These are phyloP conservation scores for Emmonsiellopsis sp. DNA, from an alignment of 2,329 filamentous ascomycete species.

Conservation along the genomic window DNA sequence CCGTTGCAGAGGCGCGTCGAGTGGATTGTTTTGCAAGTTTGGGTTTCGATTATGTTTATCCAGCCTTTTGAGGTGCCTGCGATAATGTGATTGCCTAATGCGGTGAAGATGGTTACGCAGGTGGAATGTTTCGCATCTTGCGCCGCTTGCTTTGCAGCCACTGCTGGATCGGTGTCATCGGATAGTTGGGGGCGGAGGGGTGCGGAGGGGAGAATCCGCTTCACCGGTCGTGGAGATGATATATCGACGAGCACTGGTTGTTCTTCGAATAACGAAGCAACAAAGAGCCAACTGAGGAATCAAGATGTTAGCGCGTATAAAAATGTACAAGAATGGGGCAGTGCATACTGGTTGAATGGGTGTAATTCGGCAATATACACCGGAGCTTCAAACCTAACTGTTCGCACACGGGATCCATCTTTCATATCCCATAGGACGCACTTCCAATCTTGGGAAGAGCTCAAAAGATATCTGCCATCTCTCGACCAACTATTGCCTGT, in stretches of 20 bases:
- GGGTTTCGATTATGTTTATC: constrained; percentile 86
- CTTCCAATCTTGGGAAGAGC: constrained; percentile 92
- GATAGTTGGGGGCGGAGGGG: constrained; percentile 63
- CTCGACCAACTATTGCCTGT: constrained; percentile 64
- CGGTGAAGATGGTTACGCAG: constrained; percentile 82
- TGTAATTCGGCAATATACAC: constrained; percentile 95
- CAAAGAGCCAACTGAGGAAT: constrained; percentile 64
- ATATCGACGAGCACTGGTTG: constrained; percentile 82
- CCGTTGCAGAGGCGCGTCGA: constrained; percentile 81
- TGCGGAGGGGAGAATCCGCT: constrained; percentile 69
- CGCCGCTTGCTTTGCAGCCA: constrained; percentile 74
- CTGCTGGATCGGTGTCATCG: constrained; percentile 50
- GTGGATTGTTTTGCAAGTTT: constrained; percentile 73
- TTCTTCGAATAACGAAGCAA: constrained; percentile 88
- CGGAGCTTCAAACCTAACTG: constrained; percentile 82
- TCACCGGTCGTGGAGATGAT: constrained; percentile 58
- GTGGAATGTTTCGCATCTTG: constrained; percentile 94
- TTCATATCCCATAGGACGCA: constrained; percentile 90
- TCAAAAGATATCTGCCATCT: constrained; percentile 83
- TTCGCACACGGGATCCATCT: constrained; percentile 62
- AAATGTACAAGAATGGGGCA: background rate
- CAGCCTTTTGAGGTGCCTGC: constrained; percentile 92
- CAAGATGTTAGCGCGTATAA: background rate
- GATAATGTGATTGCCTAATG: constrained; percentile 77
- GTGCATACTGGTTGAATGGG: constrained; percentile 72